Percentiles rank a stretch among this genome's conserved stretches.
Conservation (phyloP, 2,329 filamentous ascomycete genomes). For the Tolypocladium paradoxum region DNA sequence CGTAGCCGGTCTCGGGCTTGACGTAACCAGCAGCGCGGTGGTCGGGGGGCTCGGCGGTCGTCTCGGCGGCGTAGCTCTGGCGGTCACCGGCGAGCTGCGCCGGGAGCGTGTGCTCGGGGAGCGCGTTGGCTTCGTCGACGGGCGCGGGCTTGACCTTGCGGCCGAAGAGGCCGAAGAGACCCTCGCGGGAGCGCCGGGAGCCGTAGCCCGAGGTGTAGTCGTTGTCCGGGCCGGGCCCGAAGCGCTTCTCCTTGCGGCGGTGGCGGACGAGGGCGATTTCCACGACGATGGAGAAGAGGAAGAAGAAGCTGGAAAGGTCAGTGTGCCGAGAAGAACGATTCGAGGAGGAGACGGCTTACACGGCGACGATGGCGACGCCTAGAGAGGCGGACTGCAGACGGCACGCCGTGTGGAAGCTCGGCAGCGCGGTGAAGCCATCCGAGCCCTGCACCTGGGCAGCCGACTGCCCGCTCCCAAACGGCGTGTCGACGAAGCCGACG, state of each 20-base stretch:
- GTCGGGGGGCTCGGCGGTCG: slow-evolving; percentile 20
- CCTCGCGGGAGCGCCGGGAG: slow-evolving; percentile 10
- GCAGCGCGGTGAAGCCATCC: slow-evolving; percentile 36
- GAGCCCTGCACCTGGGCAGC: slow-evolving; percentile 34
- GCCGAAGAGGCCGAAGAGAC: slow-evolving; percentile 24
- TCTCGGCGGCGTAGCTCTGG: slow-evolving; percentile 30
- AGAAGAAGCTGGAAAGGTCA: slow-evolving; percentile 49
- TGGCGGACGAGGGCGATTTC: slow-evolving; percentile 59
- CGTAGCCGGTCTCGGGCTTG: slow-evolving; percentile 18
- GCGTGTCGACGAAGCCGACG: slow-evolving; percentile 47
- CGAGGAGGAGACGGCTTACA: slow-evolving; percentile 36
- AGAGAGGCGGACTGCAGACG: slow-evolving; percentile 66
- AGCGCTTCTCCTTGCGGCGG: slow-evolving; percentile 65
- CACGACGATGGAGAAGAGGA: slow-evolving; percentile 59
- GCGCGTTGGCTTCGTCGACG: slow-evolving; percentile 17
- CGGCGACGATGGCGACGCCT: slow-evolving; percentile 66
- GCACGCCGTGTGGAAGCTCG: slow-evolving; percentile 48
- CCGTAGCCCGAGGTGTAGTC: slow-evolving; percentile 51
- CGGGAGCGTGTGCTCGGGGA: slow-evolving; percentile 30
- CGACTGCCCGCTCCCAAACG: slow-evolving; percentile 55
- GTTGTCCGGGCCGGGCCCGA: slow-evolving; percentile 37
- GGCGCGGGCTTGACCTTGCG: slow-evolving; percentile 9
- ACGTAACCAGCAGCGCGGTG: slow-evolving; percentile 8
- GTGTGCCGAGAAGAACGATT: not conserved
- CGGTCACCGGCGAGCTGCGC: slow-evolving; percentile 25